phyloP scores from a whole-genome alignment of 306 rosid genomes.

The Sechiopsis laciniata region DNA sequence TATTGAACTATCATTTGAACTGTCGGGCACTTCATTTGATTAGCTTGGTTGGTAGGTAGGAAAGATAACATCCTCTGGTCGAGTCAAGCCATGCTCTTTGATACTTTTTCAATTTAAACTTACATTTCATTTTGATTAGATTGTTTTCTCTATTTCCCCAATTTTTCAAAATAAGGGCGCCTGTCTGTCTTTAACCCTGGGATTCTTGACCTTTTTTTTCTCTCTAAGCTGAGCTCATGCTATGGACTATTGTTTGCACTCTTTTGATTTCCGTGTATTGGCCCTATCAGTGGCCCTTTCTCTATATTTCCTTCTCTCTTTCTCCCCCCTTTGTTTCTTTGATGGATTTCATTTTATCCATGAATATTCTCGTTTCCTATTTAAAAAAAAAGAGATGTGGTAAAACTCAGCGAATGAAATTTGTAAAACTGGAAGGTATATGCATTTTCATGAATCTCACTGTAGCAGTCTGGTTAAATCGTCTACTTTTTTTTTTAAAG shows the following conservation, averaged over 20 bases:
- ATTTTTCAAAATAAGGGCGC: background rate
- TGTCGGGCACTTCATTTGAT: slow-evolving; percentile 3
- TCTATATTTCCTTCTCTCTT: too few relatives aligned
- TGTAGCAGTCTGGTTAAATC: background rate
- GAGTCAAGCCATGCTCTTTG: background rate
- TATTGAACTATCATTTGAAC: background rate
- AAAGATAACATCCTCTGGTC: background rate
- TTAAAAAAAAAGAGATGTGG: background rate
- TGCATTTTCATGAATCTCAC: background rate
- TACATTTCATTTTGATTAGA: background rate
- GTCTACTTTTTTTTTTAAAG: background rate
- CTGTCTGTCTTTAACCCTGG: background rate
- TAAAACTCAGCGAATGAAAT: background rate
- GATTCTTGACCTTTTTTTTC: background rate
- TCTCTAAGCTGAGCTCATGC: background rate
- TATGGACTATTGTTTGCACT: background rate
- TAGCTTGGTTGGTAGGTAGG: background rate
- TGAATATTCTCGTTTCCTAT: too few relatives aligned
- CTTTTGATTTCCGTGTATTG: background rate
- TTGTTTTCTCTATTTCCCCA: background rate
- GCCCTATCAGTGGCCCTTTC: too few relatives aligned
- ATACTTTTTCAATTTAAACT: background rate
- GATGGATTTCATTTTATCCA: too few relatives aligned
- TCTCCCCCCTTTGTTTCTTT: too few relatives aligned
- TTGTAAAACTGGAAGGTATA: background rate